A percentile compares a stretch with the other conserved stretches of the same genome.
Evolutionary conservation across 1,284 basidiomycete genomes (phyloP).

Genomic region (Laetiporus sulphureus): DNA sequence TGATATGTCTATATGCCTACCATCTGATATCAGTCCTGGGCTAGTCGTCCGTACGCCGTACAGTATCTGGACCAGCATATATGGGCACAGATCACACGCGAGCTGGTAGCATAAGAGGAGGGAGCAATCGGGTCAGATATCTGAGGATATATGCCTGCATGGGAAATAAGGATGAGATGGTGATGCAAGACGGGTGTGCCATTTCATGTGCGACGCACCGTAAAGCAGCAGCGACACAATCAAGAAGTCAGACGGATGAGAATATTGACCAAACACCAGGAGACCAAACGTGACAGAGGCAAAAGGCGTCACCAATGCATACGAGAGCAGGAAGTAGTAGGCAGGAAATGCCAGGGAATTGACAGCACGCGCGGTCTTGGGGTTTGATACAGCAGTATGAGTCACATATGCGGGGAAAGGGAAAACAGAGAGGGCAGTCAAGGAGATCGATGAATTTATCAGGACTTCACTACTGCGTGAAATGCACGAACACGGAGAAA

Average conservation of each 20-base stretch:
- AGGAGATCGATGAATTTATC: constrained; percentile 36
- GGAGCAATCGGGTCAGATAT: constrained; percentile 36
- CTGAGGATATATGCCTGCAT: constrained; percentile 50
- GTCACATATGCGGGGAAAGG: constrained; percentile 55
- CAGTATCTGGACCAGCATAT: constrained; percentile 93
- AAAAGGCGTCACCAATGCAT: constrained; percentile 38
- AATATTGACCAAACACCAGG: constrained; percentile 15
- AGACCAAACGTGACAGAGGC: constrained; percentile 28
- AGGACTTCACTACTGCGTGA: constrained; percentile 30
- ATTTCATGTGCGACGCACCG: constrained; percentile 35
- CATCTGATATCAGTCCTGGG: constrained; percentile 93
- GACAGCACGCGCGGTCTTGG: constrained; percentile 42
- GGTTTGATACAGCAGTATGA: constrained; percentile 53
- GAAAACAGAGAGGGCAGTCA: constrained; percentile 47
- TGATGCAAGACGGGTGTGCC: constrained; percentile 1
- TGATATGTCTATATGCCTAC: too few relatives aligned
- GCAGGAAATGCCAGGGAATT: constrained; percentile 40
- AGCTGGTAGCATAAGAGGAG: constrained; percentile 46
- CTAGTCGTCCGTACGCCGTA: constrained; percentile 99
- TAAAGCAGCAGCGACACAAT: constrained; percentile 41
- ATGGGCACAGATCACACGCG: constrained; percentile 70
- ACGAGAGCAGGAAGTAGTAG: constrained; percentile 50
- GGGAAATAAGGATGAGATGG: constrained; percentile 1
- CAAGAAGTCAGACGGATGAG: constrained; percentile 13
- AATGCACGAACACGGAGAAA: constrained; percentile 4